These are phyloP conservation scores for Microcyclospora tardicrescens DNA, from an alignment of 2,329 filamentous ascomycete species.

Conservation along the genomic window DNA sequence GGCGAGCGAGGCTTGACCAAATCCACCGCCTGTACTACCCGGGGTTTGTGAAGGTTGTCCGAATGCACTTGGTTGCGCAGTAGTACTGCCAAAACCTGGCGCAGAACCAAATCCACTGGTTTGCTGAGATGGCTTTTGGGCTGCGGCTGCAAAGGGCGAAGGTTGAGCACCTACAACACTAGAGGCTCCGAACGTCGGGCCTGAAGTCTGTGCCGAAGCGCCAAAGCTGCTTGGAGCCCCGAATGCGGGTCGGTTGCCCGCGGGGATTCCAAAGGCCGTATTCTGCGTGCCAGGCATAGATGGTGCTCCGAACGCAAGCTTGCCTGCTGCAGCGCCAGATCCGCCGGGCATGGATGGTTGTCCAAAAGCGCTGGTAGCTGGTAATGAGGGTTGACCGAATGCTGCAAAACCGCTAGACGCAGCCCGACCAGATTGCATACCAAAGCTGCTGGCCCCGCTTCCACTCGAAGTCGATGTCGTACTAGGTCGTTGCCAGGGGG, in stretches of 20 bases:
- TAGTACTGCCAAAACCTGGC: neutral
- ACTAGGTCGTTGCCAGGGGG: neutral
- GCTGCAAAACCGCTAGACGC: neutral
- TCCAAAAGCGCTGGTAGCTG: conserved; percentile 6
- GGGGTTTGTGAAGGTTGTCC: conserved; percentile 16
- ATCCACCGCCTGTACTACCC: neutral
- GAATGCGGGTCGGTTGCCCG: conserved; percentile 1
- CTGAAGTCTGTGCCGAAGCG: neutral
- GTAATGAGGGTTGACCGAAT: conserved; percentile 11
- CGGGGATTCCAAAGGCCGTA: conserved; percentile 21
- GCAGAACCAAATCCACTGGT: neutral
- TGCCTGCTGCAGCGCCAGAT: conserved; percentile 3
- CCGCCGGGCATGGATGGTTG: conserved; percentile 9
- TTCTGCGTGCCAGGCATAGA: conserved; percentile 2
- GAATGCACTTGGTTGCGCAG: conserved; percentile 8
- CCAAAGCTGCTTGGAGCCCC: neutral
- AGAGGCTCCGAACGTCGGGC: no score
- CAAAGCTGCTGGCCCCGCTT: neutral
- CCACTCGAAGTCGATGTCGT: no score
- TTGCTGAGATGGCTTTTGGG: neutral
- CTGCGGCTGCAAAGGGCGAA: neutral
- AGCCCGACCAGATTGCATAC: neutral
- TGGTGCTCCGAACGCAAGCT: conserved; percentile 7
- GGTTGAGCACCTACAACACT: neutral
- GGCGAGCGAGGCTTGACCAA: conserved; percentile 11